phyloP scores from a whole-genome alignment of 768 basidiomycete genomes.

The Termitomyces titanicus region DNA sequence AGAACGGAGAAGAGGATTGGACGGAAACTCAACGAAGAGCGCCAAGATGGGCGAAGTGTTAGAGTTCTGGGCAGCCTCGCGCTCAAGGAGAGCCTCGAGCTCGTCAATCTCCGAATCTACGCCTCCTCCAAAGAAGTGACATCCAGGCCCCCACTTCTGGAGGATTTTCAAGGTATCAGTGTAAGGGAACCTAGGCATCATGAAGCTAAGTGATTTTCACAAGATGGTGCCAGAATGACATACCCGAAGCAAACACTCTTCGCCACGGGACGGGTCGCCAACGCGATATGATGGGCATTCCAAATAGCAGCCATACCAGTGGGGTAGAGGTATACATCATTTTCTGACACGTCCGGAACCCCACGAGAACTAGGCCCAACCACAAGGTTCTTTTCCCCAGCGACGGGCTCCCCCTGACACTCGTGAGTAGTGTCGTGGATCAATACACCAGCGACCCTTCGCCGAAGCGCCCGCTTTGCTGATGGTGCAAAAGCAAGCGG shows the following conservation, averaged over 20 bases:
- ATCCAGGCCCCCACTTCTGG: conserved; percentile 95
- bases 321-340: conserved; percentile 86
- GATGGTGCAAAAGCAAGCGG: conserved; percentile 65
- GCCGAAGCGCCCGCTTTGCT: conserved; percentile 86
- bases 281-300: conserved; percentile 76
- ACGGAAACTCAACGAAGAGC: conserved; percentile 92
- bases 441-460: conserved; percentile 85
- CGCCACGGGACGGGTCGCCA: conserved; percentile 46
- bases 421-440: conserved; percentile 52
- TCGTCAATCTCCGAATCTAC: conserved; percentile 70
- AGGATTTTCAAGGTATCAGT: conserved; percentile 92
- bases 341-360: conserved; percentile 66
- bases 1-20: conserved; percentile 89
- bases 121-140: conserved; percentile 83
- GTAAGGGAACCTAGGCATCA: conserved; percentile 75
- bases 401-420: conserved; percentile 28
- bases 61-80: conserved; percentile 34
- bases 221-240: conserved; percentile 19
- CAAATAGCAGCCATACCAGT: conserved; percentile 95
- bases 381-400: conserved; percentile 41
- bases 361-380: conserved; percentile 68
- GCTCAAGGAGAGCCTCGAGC: conserved; percentile 59
- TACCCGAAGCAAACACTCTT: conserved; percentile 97
- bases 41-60: conserved; percentile 64
- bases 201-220: background rate